phyloP scores from a whole-genome alignment of 805 yeast genomes.

The Kazachstania bromeliacearum region DNA sequence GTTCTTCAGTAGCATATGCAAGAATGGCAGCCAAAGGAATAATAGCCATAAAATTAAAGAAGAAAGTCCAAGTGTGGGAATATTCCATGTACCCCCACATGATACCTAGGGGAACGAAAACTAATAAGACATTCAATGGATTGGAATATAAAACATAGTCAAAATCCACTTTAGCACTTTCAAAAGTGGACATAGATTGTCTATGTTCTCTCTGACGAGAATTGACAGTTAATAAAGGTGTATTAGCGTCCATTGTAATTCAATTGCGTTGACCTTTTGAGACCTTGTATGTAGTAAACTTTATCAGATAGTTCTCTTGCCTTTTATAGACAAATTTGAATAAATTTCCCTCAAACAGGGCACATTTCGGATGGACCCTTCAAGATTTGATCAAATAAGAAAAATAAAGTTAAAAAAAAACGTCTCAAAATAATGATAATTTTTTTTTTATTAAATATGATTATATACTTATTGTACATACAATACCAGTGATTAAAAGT shows the following conservation, averaged over 20 bases:
- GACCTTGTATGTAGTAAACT: no score
- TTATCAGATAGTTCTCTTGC: no score
- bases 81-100: conserved; percentile 54
- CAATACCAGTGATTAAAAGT: conserved; percentile 12
- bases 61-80: conserved; percentile 48
- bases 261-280: no score
- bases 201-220: conserved; percentile 5
- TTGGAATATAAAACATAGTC: conserved; percentile 40
- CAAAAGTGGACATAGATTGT: conserved; percentile 6
- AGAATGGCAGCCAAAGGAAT: conserved; percentile 85
- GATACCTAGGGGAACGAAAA: conserved; percentile 86
- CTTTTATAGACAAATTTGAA: no score
- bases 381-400: no score
- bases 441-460: not conserved
- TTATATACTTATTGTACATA: conserved; percentile 5
- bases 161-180: conserved; percentile 18
- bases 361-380: no score
- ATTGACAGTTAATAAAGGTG: conserved; percentile 14
- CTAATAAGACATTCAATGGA: conserved; percentile 63
- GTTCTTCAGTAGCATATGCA: conserved; percentile 89
- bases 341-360: no score
- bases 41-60: conserved; percentile 78
- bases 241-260: conserved; percentile 11
- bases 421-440: no score
- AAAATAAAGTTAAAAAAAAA: no score